Evolutionary conservation across 2,329 filamentous ascomycete species (phyloP), one percentile per base, ranked within the genome.

Genomic region (Colletotrichum sp.): DNA sequence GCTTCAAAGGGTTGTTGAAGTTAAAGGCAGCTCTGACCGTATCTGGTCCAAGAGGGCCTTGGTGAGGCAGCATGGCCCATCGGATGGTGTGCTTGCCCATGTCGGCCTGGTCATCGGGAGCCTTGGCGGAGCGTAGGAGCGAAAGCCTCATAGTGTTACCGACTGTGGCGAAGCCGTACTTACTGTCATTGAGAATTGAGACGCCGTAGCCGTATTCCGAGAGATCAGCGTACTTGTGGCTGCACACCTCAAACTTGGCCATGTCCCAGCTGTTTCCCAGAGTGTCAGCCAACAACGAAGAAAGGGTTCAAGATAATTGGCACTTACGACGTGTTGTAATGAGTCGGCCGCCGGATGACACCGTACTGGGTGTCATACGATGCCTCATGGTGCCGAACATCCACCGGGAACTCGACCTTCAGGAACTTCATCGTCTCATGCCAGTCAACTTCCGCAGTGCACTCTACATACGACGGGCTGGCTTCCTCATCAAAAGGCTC

Each of bases 201-300:
- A 94, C 91, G 66, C 93, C 93, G 80, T 94, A 95, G 52, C 89
- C 90, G 78, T 91, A 85, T 83, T 95, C 93, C 3, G 91, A 93
- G 26, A 95, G 85, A 80, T 95, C 93, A 16, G 93, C 93, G 87
- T 91, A 95, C 81, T 93, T 93, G 85, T 95, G 93, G 82, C 91
- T 93, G 88, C 93, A 94, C 48, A 95, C 93, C 85, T 95, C 93
- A 80, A 95, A 95, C 80, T 94, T 94, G 81, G 93, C 93, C 93
- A 95, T 94, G 82, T 95, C 93, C 93, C 93, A 78, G 12, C 71
- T 73, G 8, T 3, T 18, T n/a, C 2, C 12, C 3, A 56, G 4
- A 8, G 5, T 26, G 21, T 10, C 4, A 13, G 21, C 5, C 0
- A n/a, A 8, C 6, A 1, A 4, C n/a, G 1, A n/a, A 16, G 6